These are phyloP conservation scores for Myxozyma monticola DNA, from an alignment of 805 yeast species.

Conservation along the genomic window DNA sequence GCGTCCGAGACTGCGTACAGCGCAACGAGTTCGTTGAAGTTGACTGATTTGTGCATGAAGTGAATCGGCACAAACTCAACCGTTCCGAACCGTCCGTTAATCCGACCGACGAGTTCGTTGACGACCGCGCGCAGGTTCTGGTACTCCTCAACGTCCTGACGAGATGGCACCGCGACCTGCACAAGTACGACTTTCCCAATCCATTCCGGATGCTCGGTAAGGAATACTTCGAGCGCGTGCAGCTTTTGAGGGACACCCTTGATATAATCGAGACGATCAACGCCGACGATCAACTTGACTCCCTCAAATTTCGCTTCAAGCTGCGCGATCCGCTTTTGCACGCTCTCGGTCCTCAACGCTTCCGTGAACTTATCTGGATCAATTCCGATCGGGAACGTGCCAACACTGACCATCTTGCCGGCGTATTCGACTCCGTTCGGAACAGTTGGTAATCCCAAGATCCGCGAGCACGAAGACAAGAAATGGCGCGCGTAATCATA, in stretches of 20 bases:
- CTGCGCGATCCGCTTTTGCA: constrained; percentile 62
- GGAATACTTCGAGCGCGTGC: constrained; percentile 91
- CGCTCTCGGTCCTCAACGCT: constrained; percentile 66
- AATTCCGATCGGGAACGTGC: constrained; percentile 99
- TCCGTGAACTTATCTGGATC: constrained; percentile 88
- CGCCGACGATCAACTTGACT: constrained; percentile 89
- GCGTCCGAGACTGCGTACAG: constrained; percentile 84
- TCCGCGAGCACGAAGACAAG: constrained; percentile 81
- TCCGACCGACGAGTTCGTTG: constrained; percentile 93
- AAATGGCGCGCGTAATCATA: constrained; percentile 98
- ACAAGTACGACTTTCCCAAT: constrained; percentile 93
- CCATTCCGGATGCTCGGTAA: constrained; percentile 95
- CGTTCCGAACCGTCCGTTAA: constrained; percentile 94
- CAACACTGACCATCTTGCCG: constrained; percentile 77
- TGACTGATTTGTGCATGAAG: constrained; percentile 87
- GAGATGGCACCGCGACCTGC: constrained; percentile 95
- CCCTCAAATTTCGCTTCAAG: constrained; percentile 68
- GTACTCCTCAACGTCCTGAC: constrained; percentile 98
- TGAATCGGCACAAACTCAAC: constrained; percentile 98
- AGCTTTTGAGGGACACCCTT: constrained; percentile 98
- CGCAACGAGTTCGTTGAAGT: constrained; percentile 88
- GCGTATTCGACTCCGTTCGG: constrained; percentile 87
- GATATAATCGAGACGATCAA: constrained; percentile 92
- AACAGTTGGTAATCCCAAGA: constrained; percentile 74
- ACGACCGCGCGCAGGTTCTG: constrained; percentile 91